A percentile compares a stretch with the other conserved stretches of the same genome.
phyloP scores from a whole-genome alignment of 768 basidiomycete species.

The Porphyrellus cyaneotinctus region DNA sequence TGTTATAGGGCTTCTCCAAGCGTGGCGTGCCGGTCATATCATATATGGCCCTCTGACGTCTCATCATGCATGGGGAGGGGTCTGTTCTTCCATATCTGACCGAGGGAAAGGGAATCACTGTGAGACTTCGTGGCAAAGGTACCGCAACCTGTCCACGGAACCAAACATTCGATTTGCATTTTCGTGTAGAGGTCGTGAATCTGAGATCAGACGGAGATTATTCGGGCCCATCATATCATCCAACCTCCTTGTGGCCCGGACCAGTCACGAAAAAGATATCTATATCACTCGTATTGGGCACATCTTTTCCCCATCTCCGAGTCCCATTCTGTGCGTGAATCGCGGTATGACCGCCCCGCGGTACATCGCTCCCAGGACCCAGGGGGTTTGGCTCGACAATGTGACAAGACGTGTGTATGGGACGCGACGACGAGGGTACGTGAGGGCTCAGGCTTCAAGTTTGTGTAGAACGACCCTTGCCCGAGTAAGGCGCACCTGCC shows the following conservation, averaged over 20 bases:
- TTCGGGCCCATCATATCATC: conserved; percentile 1
- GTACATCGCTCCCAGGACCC: background rate
- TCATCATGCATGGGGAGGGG: background rate
- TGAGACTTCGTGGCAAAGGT: background rate
- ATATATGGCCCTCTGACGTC: background rate
- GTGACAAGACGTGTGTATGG: background rate
- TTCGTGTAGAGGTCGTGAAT: conserved; percentile 19
- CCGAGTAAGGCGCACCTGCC: too few species aligned
- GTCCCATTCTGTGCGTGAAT: background rate
- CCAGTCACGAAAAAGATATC: background rate
- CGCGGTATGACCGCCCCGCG: background rate
- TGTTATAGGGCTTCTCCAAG: conserved; percentile 6
- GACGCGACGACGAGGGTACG: too few species aligned
- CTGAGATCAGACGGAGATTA: conserved; percentile 27
- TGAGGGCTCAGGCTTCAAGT: background rate
- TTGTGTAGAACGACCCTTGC: background rate
- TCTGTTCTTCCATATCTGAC: conserved; percentile 2
- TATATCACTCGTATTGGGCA: background rate
- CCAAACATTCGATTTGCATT: conserved; percentile 20
- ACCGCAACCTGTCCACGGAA: conserved; percentile 12
- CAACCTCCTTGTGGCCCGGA: conserved; percentile 15
- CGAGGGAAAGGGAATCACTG: conserved; percentile 2
- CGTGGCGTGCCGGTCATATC: conserved; percentile 8
- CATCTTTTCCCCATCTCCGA: background rate
- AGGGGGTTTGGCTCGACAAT: too few species aligned